Evolutionary conservation across 106 monocot genomes (phyloP), one percentile per base, ranked within the genome.

Genomic region (Dioscorea dumetorum): DNA sequence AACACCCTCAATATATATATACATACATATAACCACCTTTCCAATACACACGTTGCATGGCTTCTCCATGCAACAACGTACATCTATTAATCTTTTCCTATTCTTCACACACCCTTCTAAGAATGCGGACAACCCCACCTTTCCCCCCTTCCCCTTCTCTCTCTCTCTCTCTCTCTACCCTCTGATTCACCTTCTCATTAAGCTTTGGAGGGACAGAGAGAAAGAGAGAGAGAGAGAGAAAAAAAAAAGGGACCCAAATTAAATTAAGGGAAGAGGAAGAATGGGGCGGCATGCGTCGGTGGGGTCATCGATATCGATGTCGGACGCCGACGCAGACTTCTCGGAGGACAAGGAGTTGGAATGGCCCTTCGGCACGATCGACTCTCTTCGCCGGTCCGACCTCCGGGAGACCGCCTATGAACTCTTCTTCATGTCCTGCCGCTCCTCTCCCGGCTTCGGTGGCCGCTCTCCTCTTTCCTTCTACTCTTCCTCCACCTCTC

Each of bases 361-460:
- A 22, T 95, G 84, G 91, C 94, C 90, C 5, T 95, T 95, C 70
- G 87, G 90, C 15, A 72, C 79, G 24, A 66, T 91, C 76, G 85
- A 90, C 62, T 79, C 78, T n/a, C 51, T 95, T 23, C 73, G 57
- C 49, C 78, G 61, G 22, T 74, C 76, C 59, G 91, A 83, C 33
- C 74, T 94, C 51, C 78, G 94, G 0, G 94, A 83, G 70, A 75
- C 88, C 33, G 94, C 94, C 11, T 95, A 95, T 72, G 94, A 95
- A 70, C 71, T 95, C 51, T 95, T 85, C 78, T 95, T 95, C 81
- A 85, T 69, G 76, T 82, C 82, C 11, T 90, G 87, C 75, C 74
- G 94, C 33, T 76, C 87, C 28, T 78, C 85, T n/a, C 69, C 81
- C 11, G 81, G 80, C 8, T 85, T 85, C 80, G 57, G 75, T n/a